These are phyloP conservation scores for Fonsecaea nubica DNA, from an alignment of 2,329 filamentous ascomycete species.

Conservation along the genomic window DNA sequence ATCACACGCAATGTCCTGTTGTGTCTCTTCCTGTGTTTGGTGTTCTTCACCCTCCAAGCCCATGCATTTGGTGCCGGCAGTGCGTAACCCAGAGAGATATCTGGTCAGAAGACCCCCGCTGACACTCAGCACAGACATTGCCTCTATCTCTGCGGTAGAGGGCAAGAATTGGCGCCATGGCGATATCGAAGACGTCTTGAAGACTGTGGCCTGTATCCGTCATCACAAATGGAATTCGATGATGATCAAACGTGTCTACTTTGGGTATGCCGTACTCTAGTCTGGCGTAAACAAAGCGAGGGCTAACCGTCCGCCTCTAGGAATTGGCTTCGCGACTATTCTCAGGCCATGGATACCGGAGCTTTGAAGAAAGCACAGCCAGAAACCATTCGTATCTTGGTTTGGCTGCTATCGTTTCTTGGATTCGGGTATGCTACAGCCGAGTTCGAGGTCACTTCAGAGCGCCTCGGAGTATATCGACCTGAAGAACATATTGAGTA, in stretches of 20 bases:
- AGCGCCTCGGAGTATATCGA: conserved; percentile 79
- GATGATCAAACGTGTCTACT: conserved; percentile 76
- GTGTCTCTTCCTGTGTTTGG: conserved; percentile 45
- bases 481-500: conserved; percentile 68
- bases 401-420: conserved; percentile 83
- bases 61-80: conserved; percentile 55
- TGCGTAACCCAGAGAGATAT: conserved; percentile 40
- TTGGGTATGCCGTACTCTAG: conserved; percentile 57
- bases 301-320: conserved; percentile 27
- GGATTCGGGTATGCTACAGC: conserved; percentile 84
- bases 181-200: conserved; percentile 82
- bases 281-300: not conserved
- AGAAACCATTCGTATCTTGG: conserved; percentile 77
- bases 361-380: conserved; percentile 79
- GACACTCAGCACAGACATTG: conserved; percentile 48
- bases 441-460: conserved; percentile 83
- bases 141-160: conserved; percentile 58
- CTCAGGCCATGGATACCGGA: conserved; percentile 80
- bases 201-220: conserved; percentile 75
- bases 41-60: conserved; percentile 48
- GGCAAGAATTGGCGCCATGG: conserved; percentile 62
- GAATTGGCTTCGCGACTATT: conserved; percentile 87
- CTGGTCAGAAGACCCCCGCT: not conserved
- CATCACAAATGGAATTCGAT: conserved; percentile 86
- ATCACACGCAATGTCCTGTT: conserved; percentile 31